Base-by-base conservation (phyloP, 441 rosid species). In the Pelargonium citronellum region DNA sequence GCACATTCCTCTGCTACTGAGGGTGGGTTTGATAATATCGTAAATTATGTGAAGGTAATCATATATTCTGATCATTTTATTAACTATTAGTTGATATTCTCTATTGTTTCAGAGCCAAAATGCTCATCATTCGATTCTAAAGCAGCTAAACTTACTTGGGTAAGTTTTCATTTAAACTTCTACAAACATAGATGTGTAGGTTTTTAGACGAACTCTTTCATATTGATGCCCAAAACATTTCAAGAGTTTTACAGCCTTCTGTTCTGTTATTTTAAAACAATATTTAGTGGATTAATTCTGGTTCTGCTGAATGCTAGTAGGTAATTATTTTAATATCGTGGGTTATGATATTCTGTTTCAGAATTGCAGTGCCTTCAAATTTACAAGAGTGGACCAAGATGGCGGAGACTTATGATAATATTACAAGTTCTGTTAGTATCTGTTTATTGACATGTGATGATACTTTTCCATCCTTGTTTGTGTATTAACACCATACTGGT, bases 1-100 rank as follows among this genome's bases (percentile, higher is more conserved):
- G 93, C 93, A 88, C 71, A 60, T 88, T 85, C 93, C 93, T 71
- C 87, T 85, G 34, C 74, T 88, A 66, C 91, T 88, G 49, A 80
- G 83, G 74, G 93, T 88, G 79, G 76, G 87, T 82, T 82, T 53
- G 46, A 11, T 71, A 46, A 71, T 49, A 12, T 79, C 41, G 68
- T 71, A 55, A 53, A 51, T 70, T 76, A 73, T 70, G 72, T 55
- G 7, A 55, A 55, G 20, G 61, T 11, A 57, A 64, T 41, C 69
- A 53, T 4, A 30, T 55, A 22, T 66, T 61, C 63, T 41, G 39
- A 65, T 78, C 61, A 65, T 19, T 47, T 47, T 4, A 19, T 78
- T 39, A 73, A 53, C 8, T 19, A 27, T n/a, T 71, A 49, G 75
- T 71, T 66, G 53, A 19, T 72, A 44, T 71, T 53, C 49, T 30